Evolutionary conservation across 1,284 basidiomycete species (phyloP), one percentile per base, ranked within the genome.

Genomic region (Neonothopanus nambi): DNA sequence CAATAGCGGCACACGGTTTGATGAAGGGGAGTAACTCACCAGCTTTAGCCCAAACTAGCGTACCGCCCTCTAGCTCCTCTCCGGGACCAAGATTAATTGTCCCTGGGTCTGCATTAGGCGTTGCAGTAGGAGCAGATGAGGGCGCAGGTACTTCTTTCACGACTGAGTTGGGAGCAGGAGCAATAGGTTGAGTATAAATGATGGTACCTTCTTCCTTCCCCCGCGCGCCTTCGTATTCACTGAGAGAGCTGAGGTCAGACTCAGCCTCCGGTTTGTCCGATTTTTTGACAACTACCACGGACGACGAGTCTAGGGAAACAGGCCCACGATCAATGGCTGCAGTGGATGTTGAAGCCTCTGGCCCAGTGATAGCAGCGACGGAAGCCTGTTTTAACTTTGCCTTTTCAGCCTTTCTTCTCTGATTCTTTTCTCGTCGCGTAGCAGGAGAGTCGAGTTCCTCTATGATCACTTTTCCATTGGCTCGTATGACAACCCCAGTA

Each of bases 381-480:
- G n/a, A n/a, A n/a, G 24, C 43, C 30, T 50, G 18, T 33, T 37
- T 48, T 12, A 43, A 30, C 26, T 46, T 55, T 13, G 42, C 44
- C 51, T 64, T 75, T 60, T 79, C 76, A 11, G 72, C 77, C 64
- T 75, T 79, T 54, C 70, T 71, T 26, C 74, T 74, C 51, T 70
- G 64, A 24, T 74, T 72, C 65, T 84, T 87, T 63, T 80, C 75
- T 49, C 78, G 75, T 3, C 87, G 79, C 33, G 76, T 84, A 5
- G 77, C 77, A 33, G 87, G 87, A 1, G 86, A 84, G 60, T 89
- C 87, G 18, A 89, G 70, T 51, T 82, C 79, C 62, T 89, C 86
- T 53, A 89, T 78, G 54, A 85, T 77, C 48, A 84, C 73, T 51
- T 69, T 73, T 18, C 77, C 78, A 21, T 52, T 47, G 5, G 37